These are phyloP conservation scores for Hymenoscyphus linearis DNA, from an alignment of 2,329 filamentous ascomycete species.

Conservation along the genomic window DNA sequence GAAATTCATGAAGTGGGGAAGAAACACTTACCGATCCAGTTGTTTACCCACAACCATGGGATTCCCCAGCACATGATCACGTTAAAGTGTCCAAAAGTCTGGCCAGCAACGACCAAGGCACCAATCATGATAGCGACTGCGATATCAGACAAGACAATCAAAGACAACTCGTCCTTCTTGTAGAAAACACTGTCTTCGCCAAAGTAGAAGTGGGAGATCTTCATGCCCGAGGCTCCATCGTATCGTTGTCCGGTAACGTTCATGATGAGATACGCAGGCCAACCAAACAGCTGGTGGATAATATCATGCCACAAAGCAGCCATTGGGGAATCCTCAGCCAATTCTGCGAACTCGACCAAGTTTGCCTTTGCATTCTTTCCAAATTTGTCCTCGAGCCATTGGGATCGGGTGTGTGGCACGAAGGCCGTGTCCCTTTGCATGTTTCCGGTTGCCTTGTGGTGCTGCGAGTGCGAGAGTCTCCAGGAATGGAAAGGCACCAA, in stretches of 20 bases:
- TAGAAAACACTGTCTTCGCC: constrained; percentile 58
- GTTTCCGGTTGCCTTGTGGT: constrained; percentile 64
- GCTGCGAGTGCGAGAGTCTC: constrained; percentile 65
- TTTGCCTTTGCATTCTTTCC: constrained; percentile 26
- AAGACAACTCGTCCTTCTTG: constrained; percentile 49
- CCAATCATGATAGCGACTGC: constrained; percentile 49
- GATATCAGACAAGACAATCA: constrained; percentile 54
- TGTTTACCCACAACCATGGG: constrained; percentile 65
- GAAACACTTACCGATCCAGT: constrained; percentile 56
- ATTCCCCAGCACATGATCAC: constrained; percentile 55
- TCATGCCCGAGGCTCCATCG: constrained; percentile 25
- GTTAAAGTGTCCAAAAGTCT: constrained; percentile 50
- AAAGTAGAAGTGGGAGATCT: constrained; percentile 45
- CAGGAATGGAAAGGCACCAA: constrained; percentile 69
- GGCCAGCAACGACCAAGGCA: constrained; percentile 46
- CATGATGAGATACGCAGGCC: constrained; percentile 58
- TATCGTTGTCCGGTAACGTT: constrained; percentile 40
- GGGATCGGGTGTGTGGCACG: constrained; percentile 45
- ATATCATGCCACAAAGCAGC: constrained; percentile 49
- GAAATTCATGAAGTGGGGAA: no score
- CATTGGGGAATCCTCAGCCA: constrained; percentile 60
- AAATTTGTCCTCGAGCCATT: constrained; percentile 28
- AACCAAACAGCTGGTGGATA: constrained; percentile 59
- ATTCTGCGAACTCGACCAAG: constrained; percentile 41
- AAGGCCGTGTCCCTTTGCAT: constrained; percentile 64